Evolutionary conservation across 176 grass and related monocot genomes (phyloP).

Genomic region (Bromus sterilis): DNA sequence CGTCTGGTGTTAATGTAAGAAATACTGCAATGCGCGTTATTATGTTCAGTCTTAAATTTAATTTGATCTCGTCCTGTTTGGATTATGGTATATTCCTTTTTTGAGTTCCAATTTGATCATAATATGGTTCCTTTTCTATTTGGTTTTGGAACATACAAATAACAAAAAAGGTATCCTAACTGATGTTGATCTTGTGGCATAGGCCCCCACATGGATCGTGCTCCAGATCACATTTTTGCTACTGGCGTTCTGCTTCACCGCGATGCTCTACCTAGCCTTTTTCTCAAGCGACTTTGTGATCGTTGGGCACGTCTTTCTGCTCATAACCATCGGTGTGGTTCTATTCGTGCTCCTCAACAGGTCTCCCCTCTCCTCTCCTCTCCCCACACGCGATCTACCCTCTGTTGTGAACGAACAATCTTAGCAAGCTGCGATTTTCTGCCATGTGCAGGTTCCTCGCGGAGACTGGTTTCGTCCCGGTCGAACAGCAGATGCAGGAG

Average conservation of each 20-base stretch:
- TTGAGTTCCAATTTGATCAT: neutral
- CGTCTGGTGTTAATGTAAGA: slow-evolving; percentile 79
- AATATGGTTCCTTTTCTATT: neutral
- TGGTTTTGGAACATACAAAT: neutral
- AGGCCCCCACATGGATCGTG: slow-evolving; percentile 79
- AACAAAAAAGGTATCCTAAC: slow-evolving; percentile 7
- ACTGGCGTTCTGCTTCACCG: slow-evolving; percentile 55
- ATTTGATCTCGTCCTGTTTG: neutral
- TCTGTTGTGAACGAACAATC: neutral
- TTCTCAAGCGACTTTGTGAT: slow-evolving; percentile 73
- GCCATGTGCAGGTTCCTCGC: slow-evolving; percentile 59
- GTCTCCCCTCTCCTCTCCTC: slow-evolving; percentile 17
- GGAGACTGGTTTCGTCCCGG: slow-evolving; percentile 73
- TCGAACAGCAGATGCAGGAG: slow-evolving; percentile 93
- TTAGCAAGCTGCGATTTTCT: neutral
- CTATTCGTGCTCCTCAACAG: slow-evolving; percentile 86
- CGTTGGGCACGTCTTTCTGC: slow-evolving; percentile 72
- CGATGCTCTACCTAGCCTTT: slow-evolving; percentile 83
- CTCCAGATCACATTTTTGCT: slow-evolving; percentile 77
- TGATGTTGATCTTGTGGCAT: slow-evolving; percentile 11
- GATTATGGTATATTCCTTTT: neutral
- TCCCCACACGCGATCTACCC: neutral
- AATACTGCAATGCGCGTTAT: neutral
- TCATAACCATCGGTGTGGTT: slow-evolving; percentile 64
- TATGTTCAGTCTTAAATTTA: neutral